These are phyloP conservation scores for Dissophora ornata DNA, from an alignment of 192 early-diverging fungal species.

Conservation along the genomic window DNA sequence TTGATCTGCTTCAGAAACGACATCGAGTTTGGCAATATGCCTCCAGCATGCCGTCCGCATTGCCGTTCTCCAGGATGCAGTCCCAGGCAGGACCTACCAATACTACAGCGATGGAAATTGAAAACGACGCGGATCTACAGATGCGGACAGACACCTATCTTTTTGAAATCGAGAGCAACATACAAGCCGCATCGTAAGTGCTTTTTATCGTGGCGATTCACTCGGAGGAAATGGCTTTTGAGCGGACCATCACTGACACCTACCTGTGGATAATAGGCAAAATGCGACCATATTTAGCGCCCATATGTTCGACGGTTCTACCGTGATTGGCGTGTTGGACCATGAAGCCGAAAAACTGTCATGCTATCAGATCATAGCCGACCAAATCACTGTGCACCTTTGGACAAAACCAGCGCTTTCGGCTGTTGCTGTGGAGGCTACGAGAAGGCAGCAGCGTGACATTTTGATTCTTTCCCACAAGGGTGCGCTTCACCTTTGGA, in stretches of 20 bases:
- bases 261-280: neutral
- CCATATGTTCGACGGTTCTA: conserved; percentile 36
- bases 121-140: conserved; percentile 22
- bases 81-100: neutral
- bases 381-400: conserved; percentile 17
- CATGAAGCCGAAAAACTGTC: conserved; percentile 19
- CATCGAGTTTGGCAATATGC: conserved; percentile 38
- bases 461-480: conserved; percentile 53
- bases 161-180: conserved; percentile 27
- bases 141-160: conserved; percentile 35
- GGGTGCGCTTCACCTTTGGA: conserved; percentile 54
- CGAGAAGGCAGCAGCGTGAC: conserved; percentile 45
- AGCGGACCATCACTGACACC: neutral
- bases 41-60: conserved; percentile 14
- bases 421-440: conserved; percentile 55
- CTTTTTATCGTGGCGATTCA: neutral
- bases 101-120: conserved; percentile 5
- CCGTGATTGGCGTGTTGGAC: conserved; percentile 44
- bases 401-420: conserved; percentile 51
- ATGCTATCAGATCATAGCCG: conserved; percentile 16
- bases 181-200: conserved; percentile 33
- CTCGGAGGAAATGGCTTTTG: too few species aligned
- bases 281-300: conserved; percentile 44
- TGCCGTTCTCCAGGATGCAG: conserved; percentile 6
- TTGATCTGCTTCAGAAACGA: conserved; percentile 15